Base-by-base conservation (phyloP, 768 basidiomycete species). In the Leccinum subtestaceum region DNA sequence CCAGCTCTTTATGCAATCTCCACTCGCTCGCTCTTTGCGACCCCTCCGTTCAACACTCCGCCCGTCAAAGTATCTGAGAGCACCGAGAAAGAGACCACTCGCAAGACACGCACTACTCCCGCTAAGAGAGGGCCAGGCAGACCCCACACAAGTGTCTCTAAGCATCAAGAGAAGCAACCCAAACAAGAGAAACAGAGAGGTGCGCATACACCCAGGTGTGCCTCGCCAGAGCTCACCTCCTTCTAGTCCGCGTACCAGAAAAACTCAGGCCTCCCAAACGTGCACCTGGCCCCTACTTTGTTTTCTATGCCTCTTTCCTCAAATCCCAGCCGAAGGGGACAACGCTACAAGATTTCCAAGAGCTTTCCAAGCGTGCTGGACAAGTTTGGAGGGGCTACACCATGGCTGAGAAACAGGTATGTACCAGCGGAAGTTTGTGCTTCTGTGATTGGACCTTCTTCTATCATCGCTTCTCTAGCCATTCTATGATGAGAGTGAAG, bases 381-480 rank as follows among this genome's bases (percentile, higher is more conserved):
- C 60, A 57, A 36, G 53, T 59, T 4, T 80, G 78, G 79, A 67
- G 50, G 1, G 59, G 50, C 4, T 59, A 78, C n/a, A 59, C 76
- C 5, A 65, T 63, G 11, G 62, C 56, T 4, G 74, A 80, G 57
- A 79, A 73, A 53, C 64, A 77, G 63, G 78, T 77, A 34, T 23
- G 69, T 56, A 25, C 57, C 12, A 2, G 54, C n/a, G 29, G 38
- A 36, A 15, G 2, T 9, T 27, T 3, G 6, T 27, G 4, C 19
- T 36, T 9, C n/a, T 47, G 12, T 6, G 19, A 21, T 23, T 47
- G 12, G 21, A 34, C n/a, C 21, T 5, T 21, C 23, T 11, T 23
- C 1, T 25, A 34, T 17, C 49, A 27, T 50, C 10, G 2, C 21
- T 8, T 36, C 23, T 27, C n/a, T 55, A 75, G 74, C 69, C 66